phyloP scores from a whole-genome alignment of 768 basidiomycete species.

The Suillus clintonianus region DNA sequence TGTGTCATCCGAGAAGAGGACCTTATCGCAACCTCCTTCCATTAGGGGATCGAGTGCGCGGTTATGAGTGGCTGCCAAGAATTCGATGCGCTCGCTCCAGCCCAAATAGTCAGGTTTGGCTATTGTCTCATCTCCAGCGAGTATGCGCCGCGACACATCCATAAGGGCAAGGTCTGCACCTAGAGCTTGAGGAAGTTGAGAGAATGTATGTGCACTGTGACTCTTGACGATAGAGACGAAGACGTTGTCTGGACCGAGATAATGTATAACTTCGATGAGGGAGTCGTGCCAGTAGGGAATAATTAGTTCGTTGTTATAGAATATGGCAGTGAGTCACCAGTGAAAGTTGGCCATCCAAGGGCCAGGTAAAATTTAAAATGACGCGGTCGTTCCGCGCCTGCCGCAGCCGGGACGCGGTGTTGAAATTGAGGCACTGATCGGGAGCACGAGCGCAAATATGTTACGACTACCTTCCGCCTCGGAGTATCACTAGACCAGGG shows the following conservation, averaged over 20 bases:
- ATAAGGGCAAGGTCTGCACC: constrained; percentile 22
- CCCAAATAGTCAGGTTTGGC: constrained; percentile 15
- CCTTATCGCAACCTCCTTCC: constrained; percentile 38
- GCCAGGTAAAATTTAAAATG: too few relatives aligned
- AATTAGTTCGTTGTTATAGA: constrained; percentile 39
- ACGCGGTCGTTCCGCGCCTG: too few relatives aligned
- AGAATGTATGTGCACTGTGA: constrained; percentile 33
- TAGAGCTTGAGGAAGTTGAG: constrained; percentile 30
- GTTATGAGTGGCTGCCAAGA: constrained; percentile 42
- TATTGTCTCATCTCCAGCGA: constrained; percentile 28
- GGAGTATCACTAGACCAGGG: too few relatives aligned
- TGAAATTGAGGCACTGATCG: too few relatives aligned
- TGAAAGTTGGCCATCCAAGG: too few relatives aligned
- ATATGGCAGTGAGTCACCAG: constrained; percentile 45
- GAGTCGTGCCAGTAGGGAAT: constrained; percentile 42
- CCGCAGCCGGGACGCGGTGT: too few relatives aligned
- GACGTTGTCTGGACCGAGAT: constrained; percentile 44
- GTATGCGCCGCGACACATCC: constrained; percentile 31
- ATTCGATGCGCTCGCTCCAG: constrained; percentile 34
- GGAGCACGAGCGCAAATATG: too few relatives aligned
- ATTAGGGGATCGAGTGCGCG: constrained; percentile 43
- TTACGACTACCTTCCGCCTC: too few relatives aligned
- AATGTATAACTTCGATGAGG: constrained; percentile 35
- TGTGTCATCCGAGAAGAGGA: constrained; percentile 46
- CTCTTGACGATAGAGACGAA: constrained; percentile 46